Percentiles rank a stretch among this genome's conserved stretches.
These are phyloP conservation scores for Nemania bipapillata DNA, from an alignment of 2,329 filamentous ascomycete species.

Conservation along the genomic window DNA sequence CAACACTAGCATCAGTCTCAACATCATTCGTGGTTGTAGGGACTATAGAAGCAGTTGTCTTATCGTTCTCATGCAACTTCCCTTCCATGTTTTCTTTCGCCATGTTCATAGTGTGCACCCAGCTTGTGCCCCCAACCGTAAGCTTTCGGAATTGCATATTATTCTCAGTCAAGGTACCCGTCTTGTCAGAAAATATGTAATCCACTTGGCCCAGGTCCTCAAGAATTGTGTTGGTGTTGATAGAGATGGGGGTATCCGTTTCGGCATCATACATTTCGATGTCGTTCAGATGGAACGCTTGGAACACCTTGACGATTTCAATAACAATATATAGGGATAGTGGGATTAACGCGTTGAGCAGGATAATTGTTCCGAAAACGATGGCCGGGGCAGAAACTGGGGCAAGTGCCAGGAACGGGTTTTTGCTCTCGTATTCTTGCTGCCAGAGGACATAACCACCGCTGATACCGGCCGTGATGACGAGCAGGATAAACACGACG, in stretches of 20 bases:
- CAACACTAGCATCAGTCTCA: constrained; percentile 53
- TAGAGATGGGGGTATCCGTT: constrained; percentile 85
- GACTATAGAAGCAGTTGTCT: not conserved
- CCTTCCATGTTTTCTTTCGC: constrained; percentile 30
- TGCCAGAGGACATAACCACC: constrained; percentile 87
- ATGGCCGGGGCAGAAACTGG: constrained; percentile 80
- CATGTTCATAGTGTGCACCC: constrained; percentile 83
- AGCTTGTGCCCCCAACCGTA: constrained; percentile 87
- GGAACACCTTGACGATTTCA: constrained; percentile 83
- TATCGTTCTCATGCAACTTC: not conserved
- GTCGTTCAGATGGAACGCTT: constrained; percentile 81
- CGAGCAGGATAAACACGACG: constrained; percentile 81
- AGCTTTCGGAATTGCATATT: constrained; percentile 95
- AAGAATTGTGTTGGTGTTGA: constrained; percentile 93
- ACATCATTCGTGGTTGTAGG: constrained; percentile 31
- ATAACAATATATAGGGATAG: constrained; percentile 90
- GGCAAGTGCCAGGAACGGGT: constrained; percentile 79
- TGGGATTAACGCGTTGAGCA: constrained; percentile 96
- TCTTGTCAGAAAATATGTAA: constrained; percentile 94
- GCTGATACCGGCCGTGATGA: constrained; percentile 80
- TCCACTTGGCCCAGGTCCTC: constrained; percentile 91
- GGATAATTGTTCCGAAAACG: constrained; percentile 89
- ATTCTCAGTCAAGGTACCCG: constrained; percentile 92
- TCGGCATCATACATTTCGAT: constrained; percentile 90
- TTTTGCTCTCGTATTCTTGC: constrained; percentile 69